A percentile compares a stretch with the other conserved stretches of the same genome.
Conservation (phyloP, 495 filamentous ascomycete species). For the Penicillium macrosclerotiorum region DNA sequence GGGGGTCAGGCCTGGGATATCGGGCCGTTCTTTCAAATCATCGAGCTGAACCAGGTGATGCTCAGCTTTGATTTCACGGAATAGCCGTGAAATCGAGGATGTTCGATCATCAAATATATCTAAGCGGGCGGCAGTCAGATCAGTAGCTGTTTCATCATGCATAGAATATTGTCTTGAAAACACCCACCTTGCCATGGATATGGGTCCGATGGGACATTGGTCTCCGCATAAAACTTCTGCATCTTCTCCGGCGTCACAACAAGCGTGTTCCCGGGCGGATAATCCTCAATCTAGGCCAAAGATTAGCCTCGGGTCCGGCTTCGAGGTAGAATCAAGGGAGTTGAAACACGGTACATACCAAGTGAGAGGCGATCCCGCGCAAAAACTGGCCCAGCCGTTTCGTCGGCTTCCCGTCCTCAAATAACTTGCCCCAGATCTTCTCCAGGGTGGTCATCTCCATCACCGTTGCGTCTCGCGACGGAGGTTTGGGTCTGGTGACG, state of each 20-base stretch:
- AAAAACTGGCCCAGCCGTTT: constrained; percentile 68
- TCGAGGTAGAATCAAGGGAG: neutral
- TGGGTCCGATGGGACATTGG: constrained; percentile 58
- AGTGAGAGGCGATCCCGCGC: constrained; percentile 71
- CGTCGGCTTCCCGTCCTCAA: constrained; percentile 69
- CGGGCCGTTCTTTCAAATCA: constrained; percentile 55
- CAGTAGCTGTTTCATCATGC: neutral
- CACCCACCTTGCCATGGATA: constrained; percentile 63
- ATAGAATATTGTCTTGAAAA: neutral
- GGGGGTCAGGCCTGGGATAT: constrained; percentile 75
- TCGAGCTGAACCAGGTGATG: constrained; percentile 74
- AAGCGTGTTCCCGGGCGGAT: constrained; percentile 66
- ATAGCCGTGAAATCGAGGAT: constrained; percentile 66
- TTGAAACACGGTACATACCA: constrained; percentile 58
- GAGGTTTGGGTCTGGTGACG: constrained; percentile 40
- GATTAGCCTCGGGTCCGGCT: neutral
- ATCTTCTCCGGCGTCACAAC: constrained; percentile 84
- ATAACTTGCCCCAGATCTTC: constrained; percentile 74
- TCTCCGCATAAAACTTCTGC: constrained; percentile 70
- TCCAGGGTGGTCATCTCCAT: constrained; percentile 60
- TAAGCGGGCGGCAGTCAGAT: constrained; percentile 18
- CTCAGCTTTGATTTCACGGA: constrained; percentile 71
- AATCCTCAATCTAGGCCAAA: constrained; percentile 62
- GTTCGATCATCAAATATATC: constrained; percentile 54
- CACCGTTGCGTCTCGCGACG: constrained; percentile 44